Evolutionary conservation across 768 basidiomycete species (phyloP).

Genomic region (Trametes gibbosa): DNA sequence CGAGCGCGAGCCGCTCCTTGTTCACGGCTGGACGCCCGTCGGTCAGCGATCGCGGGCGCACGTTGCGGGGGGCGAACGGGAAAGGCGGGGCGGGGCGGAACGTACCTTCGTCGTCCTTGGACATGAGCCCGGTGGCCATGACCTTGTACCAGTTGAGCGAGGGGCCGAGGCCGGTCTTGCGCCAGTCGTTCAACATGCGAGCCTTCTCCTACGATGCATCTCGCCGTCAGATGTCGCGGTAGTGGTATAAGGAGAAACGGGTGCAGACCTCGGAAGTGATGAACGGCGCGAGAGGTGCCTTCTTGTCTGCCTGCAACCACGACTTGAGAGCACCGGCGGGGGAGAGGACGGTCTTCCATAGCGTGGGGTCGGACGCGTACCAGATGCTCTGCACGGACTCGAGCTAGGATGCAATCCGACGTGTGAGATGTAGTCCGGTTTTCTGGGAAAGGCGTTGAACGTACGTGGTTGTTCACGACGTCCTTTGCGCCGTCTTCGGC

Average conservation of each 20-base stretch:
- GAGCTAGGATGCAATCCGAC: slow-evolving; percentile 24
- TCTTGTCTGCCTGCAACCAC: slow-evolving; percentile 30
- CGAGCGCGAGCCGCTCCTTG: slow-evolving; percentile 29
- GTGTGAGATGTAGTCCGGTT: background rate
- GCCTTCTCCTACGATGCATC: slow-evolving; percentile 20
- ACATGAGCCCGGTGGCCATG: slow-evolving; percentile 29
- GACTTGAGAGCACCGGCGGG: slow-evolving; percentile 34
- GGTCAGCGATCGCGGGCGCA: background rate
- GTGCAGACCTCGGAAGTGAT: slow-evolving; percentile 32
- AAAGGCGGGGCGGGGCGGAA: too few species aligned
- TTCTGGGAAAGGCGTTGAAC: slow-evolving; percentile 9
- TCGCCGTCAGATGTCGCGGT: background rate
- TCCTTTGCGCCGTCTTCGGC: slow-evolving; percentile 29
- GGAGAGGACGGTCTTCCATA: slow-evolving; percentile 37
- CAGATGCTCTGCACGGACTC: slow-evolving; percentile 39
- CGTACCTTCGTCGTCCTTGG: slow-evolving; percentile 31
- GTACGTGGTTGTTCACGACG: slow-evolving; percentile 35
- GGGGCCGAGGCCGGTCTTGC: slow-evolving; percentile 32
- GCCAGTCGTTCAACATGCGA: slow-evolving; percentile 24
- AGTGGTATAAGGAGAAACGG: background rate
- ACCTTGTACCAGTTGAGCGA: slow-evolving; percentile 40
- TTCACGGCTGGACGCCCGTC: slow-evolving; percentile 14
- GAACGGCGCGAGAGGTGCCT: slow-evolving; percentile 29
- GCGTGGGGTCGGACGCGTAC: slow-evolving; percentile 34
- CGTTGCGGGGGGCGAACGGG: too few species aligned